phyloP scores from a whole-genome alignment of 257 asterid genomes.

The Solanum neorickii region DNA sequence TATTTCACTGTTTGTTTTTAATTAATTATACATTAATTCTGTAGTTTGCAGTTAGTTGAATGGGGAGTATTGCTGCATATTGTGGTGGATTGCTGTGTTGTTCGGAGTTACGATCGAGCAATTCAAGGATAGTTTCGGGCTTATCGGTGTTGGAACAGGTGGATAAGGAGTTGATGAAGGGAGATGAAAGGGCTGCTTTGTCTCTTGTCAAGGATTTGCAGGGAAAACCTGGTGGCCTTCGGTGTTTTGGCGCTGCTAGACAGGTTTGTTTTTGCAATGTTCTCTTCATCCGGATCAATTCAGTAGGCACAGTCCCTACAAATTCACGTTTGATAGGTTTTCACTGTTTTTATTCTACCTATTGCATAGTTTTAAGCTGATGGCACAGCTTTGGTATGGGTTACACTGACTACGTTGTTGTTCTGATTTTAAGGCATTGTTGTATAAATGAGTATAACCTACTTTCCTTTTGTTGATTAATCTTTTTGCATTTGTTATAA shows the following conservation, averaged over 20 bases:
- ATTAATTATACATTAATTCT: neutral
- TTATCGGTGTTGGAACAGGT: constrained; percentile 47
- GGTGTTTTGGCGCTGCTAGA: constrained; percentile 79
- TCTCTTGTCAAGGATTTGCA: constrained; percentile 54
- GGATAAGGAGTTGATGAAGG: constrained; percentile 62
- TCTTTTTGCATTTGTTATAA: neutral
- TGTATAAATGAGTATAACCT: neutral
- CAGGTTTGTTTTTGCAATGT: constrained; percentile 38
- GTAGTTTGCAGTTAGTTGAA: neutral
- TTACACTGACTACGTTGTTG: neutral
- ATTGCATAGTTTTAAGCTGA: neutral
- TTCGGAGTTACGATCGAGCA: constrained; percentile 1
- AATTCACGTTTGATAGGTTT: neutral
- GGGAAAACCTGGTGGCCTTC: constrained; percentile 57
- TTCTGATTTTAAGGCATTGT: neutral
- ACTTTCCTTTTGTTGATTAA: neutral
- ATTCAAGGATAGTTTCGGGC: neutral
- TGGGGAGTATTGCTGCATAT: constrained; percentile 4
- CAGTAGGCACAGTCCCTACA: neutral
- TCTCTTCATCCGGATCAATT: neutral
- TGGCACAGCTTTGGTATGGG: neutral
- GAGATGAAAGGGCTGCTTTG: constrained; percentile 72
- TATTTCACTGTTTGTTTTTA: neutral
- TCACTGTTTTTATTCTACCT: neutral
- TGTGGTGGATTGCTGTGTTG: neutral